Conservation (phyloP, 495 filamentous ascomycete species). For the Saxophila tyrrhenica region DNA sequence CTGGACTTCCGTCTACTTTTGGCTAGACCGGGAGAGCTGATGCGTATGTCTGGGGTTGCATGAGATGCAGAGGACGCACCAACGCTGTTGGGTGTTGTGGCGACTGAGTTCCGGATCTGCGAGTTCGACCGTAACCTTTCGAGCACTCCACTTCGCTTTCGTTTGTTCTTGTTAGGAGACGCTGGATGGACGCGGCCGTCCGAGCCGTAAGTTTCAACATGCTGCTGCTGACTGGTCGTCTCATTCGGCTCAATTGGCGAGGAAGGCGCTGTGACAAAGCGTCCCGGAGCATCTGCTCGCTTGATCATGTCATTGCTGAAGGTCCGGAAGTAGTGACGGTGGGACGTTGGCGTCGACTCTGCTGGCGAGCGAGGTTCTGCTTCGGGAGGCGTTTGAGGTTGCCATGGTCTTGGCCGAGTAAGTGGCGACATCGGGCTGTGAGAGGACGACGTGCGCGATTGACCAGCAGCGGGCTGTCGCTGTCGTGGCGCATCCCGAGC, state of each 20-base stretch:
- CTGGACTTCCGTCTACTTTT: neutral
- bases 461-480: neutral
- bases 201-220: too few species aligned
- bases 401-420: neutral
- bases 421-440: neutral
- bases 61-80: neutral
- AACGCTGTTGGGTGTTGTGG: neutral
- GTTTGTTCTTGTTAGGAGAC: neutral
- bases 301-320: constrained; percentile 9
- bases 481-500: neutral
- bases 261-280: neutral
- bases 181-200: too few species aligned
- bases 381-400: constrained; percentile 13
- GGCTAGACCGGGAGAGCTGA: constrained; percentile 3
- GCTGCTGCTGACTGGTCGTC: too few species aligned
- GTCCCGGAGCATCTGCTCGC: neutral
- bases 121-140: neutral
- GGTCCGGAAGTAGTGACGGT: constrained; percentile 15
- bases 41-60: constrained; percentile 2
- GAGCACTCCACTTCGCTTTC: constrained; percentile 12
- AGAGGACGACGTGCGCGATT: neutral
- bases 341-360: neutral
- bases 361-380: constrained; percentile 5
- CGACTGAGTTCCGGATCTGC: neutral
- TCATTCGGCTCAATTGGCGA: too few species aligned